Evolutionary conservation across 768 basidiomycete species (phyloP), one percentile per base, ranked within the genome.

Genomic region (Tylopilus sp.): DNA sequence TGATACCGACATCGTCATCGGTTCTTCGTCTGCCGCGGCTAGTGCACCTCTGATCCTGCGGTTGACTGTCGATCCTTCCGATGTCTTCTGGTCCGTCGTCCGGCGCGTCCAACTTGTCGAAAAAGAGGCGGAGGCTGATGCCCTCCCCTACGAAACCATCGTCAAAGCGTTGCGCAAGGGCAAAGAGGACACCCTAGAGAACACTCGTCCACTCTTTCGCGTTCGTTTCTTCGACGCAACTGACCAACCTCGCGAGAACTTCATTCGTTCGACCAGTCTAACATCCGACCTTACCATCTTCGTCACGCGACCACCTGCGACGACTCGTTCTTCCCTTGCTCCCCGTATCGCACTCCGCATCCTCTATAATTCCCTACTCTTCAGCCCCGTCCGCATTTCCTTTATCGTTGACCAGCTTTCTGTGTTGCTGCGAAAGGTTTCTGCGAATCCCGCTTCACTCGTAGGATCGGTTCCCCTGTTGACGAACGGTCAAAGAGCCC

Each of bases 151-250:
- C 66, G 89, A 94, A 57, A 70, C 75, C 1, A 79, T 98, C 52
- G 77, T 87, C 17, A 78, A 78, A 42, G 87, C 84, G 10, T 73
- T 97, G 46, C 79, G 77, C 50, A 82, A 81, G 62, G 80, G 78
- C 62, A 86, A 82, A 58, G 82, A 86, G 17, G 86, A 85, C 30
- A 71, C 74, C 12, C 61, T 76, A 13, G 80, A 82, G 34, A 71
- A 69, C 16, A 62, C 70, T 16, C 69, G 75, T 2, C 88, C 88
- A 5, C 77, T 98, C 25, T 98, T 97, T 74, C 83, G 94, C 46
- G 93, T 97, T 37, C 85, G 94, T n/a, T 97, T 98, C 77, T 93
- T 97, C 68, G 94, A 98, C 64, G 90, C 89, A 68, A 94, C 87
- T 2, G 90, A 92, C 59, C 72, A 82, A 33, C 82, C 78, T 37